A percentile compares a stretch with the other conserved stretches of the same genome.
Conservation (phyloP, 1,284 basidiomycete genomes). For the Meripilus lineatus region DNA sequence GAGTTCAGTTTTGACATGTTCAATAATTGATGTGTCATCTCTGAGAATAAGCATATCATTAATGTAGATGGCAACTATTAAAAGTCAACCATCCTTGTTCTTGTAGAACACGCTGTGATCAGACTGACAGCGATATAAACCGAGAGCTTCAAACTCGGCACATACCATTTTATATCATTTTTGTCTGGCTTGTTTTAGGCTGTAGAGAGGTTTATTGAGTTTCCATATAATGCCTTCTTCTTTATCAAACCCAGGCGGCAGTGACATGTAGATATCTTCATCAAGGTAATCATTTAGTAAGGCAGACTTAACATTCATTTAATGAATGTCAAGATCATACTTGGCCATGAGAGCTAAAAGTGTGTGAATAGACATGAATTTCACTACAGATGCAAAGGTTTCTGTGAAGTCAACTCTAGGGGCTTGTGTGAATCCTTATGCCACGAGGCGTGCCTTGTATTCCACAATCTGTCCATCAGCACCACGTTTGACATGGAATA, state of each 20-base stretch:
- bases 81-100: too few species aligned
- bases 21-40: too few species aligned
- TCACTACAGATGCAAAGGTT: constrained; percentile 37
- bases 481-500: constrained; percentile 24
- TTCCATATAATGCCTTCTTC: too few species aligned
- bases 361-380: constrained; percentile 29
- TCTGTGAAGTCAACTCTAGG: constrained; percentile 33
- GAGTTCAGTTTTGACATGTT: too few species aligned
- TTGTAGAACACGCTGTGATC: too few species aligned
- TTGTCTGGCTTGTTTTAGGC: too few species aligned
- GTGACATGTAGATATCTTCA: constrained; percentile 21
- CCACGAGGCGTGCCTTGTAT: constrained; percentile 30
- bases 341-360: constrained; percentile 30
- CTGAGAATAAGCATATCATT: too few species aligned
- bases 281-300: constrained; percentile 14
- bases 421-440: constrained; percentile 36
- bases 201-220: too few species aligned
- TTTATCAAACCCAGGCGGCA: constrained; percentile 28
- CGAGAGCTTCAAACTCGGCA: constrained; percentile 13
- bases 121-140: too few species aligned
- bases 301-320: constrained; percentile 14
- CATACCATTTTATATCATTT: constrained; percentile 10
- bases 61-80: too few species aligned
- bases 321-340: constrained; percentile 14
- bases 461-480: constrained; percentile 18